Percentiles rank a stretch among this genome's conserved stretches.
Conservation (phyloP, 352 stramenopile genomes). For the Phytophthora cactorum region DNA sequence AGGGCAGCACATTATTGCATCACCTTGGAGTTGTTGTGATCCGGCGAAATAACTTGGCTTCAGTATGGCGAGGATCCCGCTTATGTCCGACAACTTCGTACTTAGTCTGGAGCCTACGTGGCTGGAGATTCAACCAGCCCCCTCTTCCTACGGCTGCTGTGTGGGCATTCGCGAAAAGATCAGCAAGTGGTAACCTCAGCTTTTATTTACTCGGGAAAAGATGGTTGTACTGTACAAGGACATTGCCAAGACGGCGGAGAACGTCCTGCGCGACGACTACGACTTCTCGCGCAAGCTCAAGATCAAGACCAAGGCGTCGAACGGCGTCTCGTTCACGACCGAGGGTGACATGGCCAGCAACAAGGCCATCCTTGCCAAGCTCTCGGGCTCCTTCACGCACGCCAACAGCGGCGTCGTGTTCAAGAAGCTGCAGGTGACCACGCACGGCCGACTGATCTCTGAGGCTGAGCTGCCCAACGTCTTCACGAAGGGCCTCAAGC, state of each 20-base stretch:
- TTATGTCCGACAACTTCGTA: conserved; percentile 32
- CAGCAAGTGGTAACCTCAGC: conserved; percentile 31
- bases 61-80: conserved; percentile 6
- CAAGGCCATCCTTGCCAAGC: conserved; percentile 89
- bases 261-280: conserved; percentile 89
- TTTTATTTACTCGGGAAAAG: conserved; percentile 1
- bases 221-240: conserved; percentile 89
- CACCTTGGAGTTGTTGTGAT: conserved; percentile 23
- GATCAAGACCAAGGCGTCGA: conserved; percentile 90
- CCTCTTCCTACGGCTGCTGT: conserved; percentile 20
- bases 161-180: conserved; percentile 70
- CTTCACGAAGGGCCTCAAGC: conserved; percentile 81
- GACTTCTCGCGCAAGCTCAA: conserved; percentile 92
- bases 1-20: conserved; percentile 23
- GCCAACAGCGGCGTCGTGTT: conserved; percentile 64
- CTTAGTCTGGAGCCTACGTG: conserved; percentile 31
- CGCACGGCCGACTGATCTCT: conserved; percentile 73
- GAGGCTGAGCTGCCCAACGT: conserved; percentile 85
- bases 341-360: conserved; percentile 87
- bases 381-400: conserved; percentile 79
- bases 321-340: conserved; percentile 87
- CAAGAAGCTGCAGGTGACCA: conserved; percentile 91
- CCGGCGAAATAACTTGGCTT: conserved; percentile 7
- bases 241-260: conserved; percentile 86
- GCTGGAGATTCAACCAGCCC: conserved; percentile 25